phyloP scores from a whole-genome alignment of 1,284 basidiomycete genomes.

The Tilletia indica region DNA sequence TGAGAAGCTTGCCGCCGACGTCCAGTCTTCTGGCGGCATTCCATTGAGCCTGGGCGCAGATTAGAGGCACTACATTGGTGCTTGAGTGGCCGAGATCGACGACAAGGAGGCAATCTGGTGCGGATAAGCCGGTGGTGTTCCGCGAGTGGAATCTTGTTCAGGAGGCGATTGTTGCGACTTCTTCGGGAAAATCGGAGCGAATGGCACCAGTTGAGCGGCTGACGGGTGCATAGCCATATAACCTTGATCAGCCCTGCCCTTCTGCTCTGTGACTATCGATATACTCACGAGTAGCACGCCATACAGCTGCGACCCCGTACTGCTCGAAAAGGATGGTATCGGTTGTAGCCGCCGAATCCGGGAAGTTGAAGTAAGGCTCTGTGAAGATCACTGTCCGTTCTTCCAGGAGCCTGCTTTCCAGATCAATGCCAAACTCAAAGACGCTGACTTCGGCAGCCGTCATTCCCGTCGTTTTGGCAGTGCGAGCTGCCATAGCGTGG shows the following conservation, averaged over 20 bases:
- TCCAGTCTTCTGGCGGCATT: constrained; percentile 67
- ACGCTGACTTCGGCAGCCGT: neutral
- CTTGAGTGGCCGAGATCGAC: constrained; percentile 89
- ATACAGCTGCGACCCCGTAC: constrained; percentile 83
- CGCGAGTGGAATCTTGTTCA: too few species aligned
- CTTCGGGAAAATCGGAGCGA: neutral
- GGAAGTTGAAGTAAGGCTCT: constrained; percentile 88
- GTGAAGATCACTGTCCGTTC: constrained; percentile 65
- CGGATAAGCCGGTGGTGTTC: neutral
- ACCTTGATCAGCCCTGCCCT: too few species aligned
- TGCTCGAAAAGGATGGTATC: constrained; percentile 95
- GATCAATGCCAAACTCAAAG: constrained; percentile 13
- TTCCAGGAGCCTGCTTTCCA: constrained; percentile 22
- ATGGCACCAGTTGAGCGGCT: constrained; percentile 10
- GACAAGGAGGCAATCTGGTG: constrained; percentile 76
- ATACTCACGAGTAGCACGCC: constrained; percentile 58
- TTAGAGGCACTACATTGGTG: constrained; percentile 83
- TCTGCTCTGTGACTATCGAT: too few species aligned
- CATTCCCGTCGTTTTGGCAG: neutral
- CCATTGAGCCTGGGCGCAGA: constrained; percentile 67
- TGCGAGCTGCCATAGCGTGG: neutral
- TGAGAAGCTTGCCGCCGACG: constrained; percentile 87
- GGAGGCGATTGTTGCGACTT: neutral
- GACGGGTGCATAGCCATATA: too few species aligned
- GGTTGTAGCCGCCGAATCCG: constrained; percentile 82